These are phyloP conservation scores for Xylaria sp. DNA, from an alignment of 2,329 filamentous ascomycete genomes.

Conservation along the genomic window DNA sequence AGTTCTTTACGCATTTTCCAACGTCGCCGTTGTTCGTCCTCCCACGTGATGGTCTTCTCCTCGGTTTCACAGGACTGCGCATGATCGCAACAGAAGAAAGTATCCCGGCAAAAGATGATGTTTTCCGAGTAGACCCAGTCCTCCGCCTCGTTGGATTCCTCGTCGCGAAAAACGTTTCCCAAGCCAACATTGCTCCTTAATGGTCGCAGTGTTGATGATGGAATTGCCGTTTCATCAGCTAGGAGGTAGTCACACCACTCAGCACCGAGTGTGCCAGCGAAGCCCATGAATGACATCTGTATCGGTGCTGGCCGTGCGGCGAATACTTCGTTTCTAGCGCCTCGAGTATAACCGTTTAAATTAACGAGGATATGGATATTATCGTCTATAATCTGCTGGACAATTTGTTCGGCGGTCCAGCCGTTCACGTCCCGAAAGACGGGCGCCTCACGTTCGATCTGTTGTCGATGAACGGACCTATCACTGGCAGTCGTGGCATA, in stretches of 20 bases:
- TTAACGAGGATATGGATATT: slow-evolving; percentile 96
- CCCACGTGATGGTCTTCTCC: slow-evolving; percentile 78
- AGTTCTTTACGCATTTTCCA: slow-evolving; percentile 95
- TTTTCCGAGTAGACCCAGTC: slow-evolving; percentile 98
- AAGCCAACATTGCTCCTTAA: slow-evolving; percentile 80
- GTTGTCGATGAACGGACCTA: slow-evolving; percentile 85
- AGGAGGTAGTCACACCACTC: slow-evolving; percentile 99
- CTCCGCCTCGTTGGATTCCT: slow-evolving; percentile 75
- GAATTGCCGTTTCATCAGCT: slow-evolving; percentile 88
- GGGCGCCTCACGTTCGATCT: slow-evolving; percentile 93
- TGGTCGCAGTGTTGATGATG: slow-evolving; percentile 81
- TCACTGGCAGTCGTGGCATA: slow-evolving; percentile 96
- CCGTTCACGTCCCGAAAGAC: slow-evolving; percentile 88
- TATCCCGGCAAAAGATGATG: slow-evolving; percentile 92
- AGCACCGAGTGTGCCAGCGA: slow-evolving; percentile 92
- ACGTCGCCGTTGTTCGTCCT: slow-evolving; percentile 80
- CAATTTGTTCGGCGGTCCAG: slow-evolving; percentile 86
- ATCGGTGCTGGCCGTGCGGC: slow-evolving; percentile 93
- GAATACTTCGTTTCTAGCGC: slow-evolving; percentile 97
- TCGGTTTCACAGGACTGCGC: slow-evolving; percentile 84
- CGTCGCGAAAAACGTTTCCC: slow-evolving; percentile 73
- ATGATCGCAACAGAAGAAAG: slow-evolving; percentile 98
- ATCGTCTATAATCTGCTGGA: slow-evolving; percentile 87
- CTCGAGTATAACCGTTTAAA: slow-evolving; percentile 96
- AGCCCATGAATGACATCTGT: slow-evolving; percentile 99